These are phyloP conservation scores for Thermoascus crustaceus DNA, from an alignment of 2,329 filamentous ascomycete species.

Conservation along the genomic window DNA sequence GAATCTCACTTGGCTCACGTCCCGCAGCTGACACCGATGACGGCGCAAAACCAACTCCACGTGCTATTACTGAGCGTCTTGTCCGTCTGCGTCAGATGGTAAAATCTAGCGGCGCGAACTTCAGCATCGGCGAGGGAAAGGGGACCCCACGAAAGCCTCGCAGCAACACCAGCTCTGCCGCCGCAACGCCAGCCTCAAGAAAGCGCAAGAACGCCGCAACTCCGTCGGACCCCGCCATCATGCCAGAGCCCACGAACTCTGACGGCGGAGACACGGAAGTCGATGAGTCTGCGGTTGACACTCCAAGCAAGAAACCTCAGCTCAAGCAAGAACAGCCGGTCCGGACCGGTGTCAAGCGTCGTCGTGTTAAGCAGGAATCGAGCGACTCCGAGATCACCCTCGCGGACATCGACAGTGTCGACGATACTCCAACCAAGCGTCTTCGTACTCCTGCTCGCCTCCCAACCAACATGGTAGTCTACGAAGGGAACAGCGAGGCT, in stretches of 20 bases:
- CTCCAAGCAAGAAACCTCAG: constrained; percentile 3
- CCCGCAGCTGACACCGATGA: constrained; percentile 12
- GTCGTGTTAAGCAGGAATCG: constrained; percentile 9
- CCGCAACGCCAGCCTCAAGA: constrained; percentile 8
- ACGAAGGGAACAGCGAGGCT: constrained; percentile 12
- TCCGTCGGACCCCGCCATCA: constrained; percentile 3
- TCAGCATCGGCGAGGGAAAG: constrained; percentile 13
- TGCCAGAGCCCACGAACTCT: background rate
- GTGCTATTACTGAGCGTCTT: constrained; percentile 33
- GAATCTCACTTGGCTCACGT: background rate
- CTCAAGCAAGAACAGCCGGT: constrained; percentile 5
- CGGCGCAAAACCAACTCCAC: constrained; percentile 25
- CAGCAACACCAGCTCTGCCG: too few relatives aligned
- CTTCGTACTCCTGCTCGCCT: constrained; percentile 13
- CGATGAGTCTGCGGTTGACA: too few relatives aligned
- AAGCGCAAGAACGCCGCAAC: constrained; percentile 13
- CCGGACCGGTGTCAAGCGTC: background rate
- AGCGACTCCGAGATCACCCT: constrained; percentile 4
- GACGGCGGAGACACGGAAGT: background rate
- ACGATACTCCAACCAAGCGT: constrained; percentile 12
- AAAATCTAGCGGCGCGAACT: constrained; percentile 10
- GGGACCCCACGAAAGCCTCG: too few relatives aligned
- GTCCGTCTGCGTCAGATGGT: constrained; percentile 23
- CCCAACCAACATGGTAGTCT: constrained; percentile 13
- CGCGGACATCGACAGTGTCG: constrained; percentile 1